These are phyloP conservation scores for Gyromitra esculenta DNA, from an alignment of 2,329 filamentous ascomycete genomes.

Conservation along the genomic window DNA sequence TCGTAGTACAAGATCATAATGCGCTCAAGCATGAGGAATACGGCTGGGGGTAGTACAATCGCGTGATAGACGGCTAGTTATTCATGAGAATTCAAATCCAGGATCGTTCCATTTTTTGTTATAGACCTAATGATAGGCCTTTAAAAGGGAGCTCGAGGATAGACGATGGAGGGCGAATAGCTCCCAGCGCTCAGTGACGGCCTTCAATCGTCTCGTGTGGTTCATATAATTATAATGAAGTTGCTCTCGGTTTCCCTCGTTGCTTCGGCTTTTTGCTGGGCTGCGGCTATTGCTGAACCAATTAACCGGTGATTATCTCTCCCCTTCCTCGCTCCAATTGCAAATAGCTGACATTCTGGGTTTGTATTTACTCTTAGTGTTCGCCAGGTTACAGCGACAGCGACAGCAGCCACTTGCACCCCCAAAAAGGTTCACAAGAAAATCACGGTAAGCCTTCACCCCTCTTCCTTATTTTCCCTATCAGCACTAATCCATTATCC, in stretches of 20 bases:
- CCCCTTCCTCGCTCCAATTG: neutral
- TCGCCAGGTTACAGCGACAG: slow-evolving; percentile 6
- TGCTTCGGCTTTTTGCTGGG: slow-evolving; percentile 21
- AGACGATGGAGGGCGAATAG: neutral
- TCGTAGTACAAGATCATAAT: neutral
- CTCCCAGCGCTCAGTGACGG: neutral
- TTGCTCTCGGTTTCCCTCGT: neutral
- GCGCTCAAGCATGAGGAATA: neutral
- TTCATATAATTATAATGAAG: slow-evolving; percentile 4
- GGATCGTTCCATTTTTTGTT: neutral
- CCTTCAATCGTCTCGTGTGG: neutral
- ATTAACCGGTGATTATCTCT: slow-evolving; percentile 22
- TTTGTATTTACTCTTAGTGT: neutral
- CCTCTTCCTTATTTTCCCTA: neutral
- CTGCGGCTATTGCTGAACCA: slow-evolving; percentile 3
- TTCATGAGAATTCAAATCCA: neutral
- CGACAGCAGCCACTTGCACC: neutral
- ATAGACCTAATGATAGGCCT: neutral
- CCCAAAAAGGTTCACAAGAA: slow-evolving; percentile 12
- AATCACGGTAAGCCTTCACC: neutral
- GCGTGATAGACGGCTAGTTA: neutral
- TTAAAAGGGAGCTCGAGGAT: neutral
- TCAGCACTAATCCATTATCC: neutral
- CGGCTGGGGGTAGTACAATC: neutral
- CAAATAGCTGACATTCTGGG: slow-evolving; percentile 4